Base-by-base conservation (phyloP, 306 rosid genomes). In the Quillaja saponaria region DNA sequence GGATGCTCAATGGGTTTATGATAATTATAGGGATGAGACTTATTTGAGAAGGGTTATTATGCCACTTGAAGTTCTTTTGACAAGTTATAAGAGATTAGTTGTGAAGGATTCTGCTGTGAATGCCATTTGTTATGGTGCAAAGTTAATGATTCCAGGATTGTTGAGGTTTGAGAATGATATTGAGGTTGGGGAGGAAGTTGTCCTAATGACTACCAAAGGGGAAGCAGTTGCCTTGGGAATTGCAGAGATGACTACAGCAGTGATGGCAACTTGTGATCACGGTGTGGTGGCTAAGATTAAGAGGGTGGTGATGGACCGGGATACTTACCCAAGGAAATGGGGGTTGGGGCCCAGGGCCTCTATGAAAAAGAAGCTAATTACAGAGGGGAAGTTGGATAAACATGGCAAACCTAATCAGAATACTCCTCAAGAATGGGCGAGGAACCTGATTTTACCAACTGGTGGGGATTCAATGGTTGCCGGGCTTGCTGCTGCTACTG, bases 221-320 rank as follows among this genome's bases (percentile, higher is more conserved):
- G 95, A 87, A 63, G 95, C 95, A 3, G 69, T 87, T 68, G 95
- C 95, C 1, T 80, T 87, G 76, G 95, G 95, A 15, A 84, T 87
- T 69, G 91, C 95, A 13, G 95, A 87, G 80, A 87, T 84, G 95
- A 87, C 95, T 3, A 87, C 95, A 15, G 83, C 91, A 10, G 95
- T 87, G 40, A 84, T 87, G 87, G 88, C 95, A 1, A 87, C 95
- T 69, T 87, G 95, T 72, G 95, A 87, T 72, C 95, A 87, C 64
- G 95, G 95, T 7, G 64, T 82, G 14, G 95, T 87, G n/a, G 95
- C 95, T 0, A 87, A 72, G 87, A 84, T 87, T 71, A 87, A 87
- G 82, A 82, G 95, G 64, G 96, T 90, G 5, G 96, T 90, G 21
- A 90, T 90, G 96, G 96, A 90, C 65, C 46, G 96, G 21, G 96